phyloP scores from a whole-genome alignment of 2,329 filamentous ascomycete genomes.

The Lizonia empirigonia region DNA sequence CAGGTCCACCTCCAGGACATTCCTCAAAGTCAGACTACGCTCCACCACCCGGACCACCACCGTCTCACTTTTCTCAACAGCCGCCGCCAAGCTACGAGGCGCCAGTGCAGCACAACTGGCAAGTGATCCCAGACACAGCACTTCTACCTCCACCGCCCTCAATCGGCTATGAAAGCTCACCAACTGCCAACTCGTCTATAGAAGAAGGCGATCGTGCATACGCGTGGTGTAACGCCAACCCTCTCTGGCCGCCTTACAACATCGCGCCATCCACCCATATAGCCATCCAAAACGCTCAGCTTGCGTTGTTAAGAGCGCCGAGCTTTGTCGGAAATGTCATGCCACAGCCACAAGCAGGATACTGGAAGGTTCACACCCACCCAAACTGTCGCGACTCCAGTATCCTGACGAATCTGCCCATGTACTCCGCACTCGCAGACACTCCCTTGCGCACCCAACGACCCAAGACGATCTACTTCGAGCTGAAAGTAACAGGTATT shows the following conservation, averaged over 20 bases:
- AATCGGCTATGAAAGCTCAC: slow-evolving; percentile 68
- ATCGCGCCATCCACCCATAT: slow-evolving; percentile 55
- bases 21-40: slow-evolving; percentile 30
- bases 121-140: slow-evolving; percentile 72
- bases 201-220: slow-evolving; percentile 68
- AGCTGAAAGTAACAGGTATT: slow-evolving; percentile 63
- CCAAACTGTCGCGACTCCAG: slow-evolving; percentile 61
- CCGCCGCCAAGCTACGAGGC: slow-evolving; percentile 50
- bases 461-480: slow-evolving; percentile 71
- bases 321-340: slow-evolving; percentile 47
- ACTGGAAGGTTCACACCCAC: slow-evolving; percentile 54
- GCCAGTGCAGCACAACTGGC: slow-evolving; percentile 72
- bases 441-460: slow-evolving; percentile 62
- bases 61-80: slow-evolving; percentile 37
- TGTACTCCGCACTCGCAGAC: slow-evolving; percentile 66
- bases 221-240: slow-evolving; percentile 67
- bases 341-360: slow-evolving; percentile 52
- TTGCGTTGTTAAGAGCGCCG: slow-evolving; percentile 48
- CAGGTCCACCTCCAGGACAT: slow-evolving; percentile 27
- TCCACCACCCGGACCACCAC: slow-evolving; percentile 39
- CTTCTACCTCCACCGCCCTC: slow-evolving; percentile 75
- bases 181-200: slow-evolving; percentile 71
- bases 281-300: slow-evolving; percentile 59
- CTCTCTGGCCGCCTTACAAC: slow-evolving; percentile 61
- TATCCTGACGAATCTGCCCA: slow-evolving; percentile 70